Base-by-base conservation (phyloP, 2,329 filamentous ascomycete genomes). In the Diaporthe vexans region DNA sequence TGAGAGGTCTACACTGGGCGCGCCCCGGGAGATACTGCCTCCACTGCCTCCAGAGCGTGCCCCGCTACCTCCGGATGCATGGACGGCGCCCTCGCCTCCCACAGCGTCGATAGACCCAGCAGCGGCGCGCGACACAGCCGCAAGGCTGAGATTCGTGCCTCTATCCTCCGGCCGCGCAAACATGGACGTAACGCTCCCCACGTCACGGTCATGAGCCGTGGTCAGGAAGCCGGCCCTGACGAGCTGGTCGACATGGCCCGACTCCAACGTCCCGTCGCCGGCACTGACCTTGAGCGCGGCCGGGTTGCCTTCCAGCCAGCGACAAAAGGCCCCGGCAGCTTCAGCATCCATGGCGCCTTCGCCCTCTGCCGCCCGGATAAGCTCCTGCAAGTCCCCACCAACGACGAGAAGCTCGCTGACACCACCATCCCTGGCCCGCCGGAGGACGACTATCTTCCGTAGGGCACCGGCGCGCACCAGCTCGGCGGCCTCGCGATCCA, bases 21-120 rank as follows among this genome's bases (percentile, higher is more conserved):
- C 84, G 76, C 83, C 84, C 75, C 87, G 85, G 8, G 35, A 48
- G 11, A 26, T 43, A 1, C 37, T 35, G 1, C 37, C 21, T 9
- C 21, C 17, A 11, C 46, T 65, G 0, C 68, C 63, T 24, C 61
- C 72, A 15, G 59, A 37, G 4, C 74, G 59, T 4, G 83, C 77
- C 6, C 82, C 82, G 73, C 80, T 84, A 5, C 93, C 93, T 21
- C 93, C 92, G 3, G 88, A 90, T 65, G 87, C 88, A 79, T 93
- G 89, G 7, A 94, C 84, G 3, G 90, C 92, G 26, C 90, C 89
- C n/a, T 86, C 83, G 6, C 93, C 93, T 1, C 94, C 94, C 0
- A 95, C 90, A 1, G 93, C 92, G 9, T 87, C 92, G 2, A 93
- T 79, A 3, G 91, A 91, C 19, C 94, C 94, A 0, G 93, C 92